Percentiles rank a stretch among this genome's conserved stretches.
These are phyloP conservation scores for Dictyostelium capitatum DNA, from an alignment of 78 protist genomes.

Conservation along the genomic window DNA sequence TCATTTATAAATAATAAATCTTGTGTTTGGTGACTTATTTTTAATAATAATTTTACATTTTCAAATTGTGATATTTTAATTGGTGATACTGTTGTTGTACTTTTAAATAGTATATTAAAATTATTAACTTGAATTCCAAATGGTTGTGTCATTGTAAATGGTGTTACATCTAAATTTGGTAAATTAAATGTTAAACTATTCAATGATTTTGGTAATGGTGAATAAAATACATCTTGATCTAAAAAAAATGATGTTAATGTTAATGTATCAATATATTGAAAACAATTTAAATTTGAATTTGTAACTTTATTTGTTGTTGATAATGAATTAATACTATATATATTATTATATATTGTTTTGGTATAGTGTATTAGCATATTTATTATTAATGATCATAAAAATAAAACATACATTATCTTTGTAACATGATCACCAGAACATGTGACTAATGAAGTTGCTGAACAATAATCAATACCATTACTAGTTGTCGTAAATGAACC, in stretches of 20 bases:
- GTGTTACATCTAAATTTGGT: neutral
- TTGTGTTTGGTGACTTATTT: neutral
- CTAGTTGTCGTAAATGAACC: neutral
- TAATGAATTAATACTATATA: neutral
- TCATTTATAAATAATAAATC: neutral
- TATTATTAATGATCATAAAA: too few relatives aligned
- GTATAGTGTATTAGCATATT: neutral
- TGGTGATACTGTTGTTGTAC: neutral
- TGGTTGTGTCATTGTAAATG: neutral
- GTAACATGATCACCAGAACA: neutral
- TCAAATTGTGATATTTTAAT: neutral
- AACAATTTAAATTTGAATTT: neutral
- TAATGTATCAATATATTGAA: neutral
- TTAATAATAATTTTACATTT: neutral
- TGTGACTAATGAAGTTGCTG: neutral
- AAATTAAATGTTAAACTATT: neutral
- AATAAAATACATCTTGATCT: neutral
- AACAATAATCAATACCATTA: neutral
- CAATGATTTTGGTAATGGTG: neutral
- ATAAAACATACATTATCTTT: neutral
- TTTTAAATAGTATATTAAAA: neutral
- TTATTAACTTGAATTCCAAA: neutral
- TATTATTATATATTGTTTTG: neutral
- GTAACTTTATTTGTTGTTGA: too few relatives aligned
- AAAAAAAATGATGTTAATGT: neutral